Evolutionary conservation across 495 filamentous ascomycete species (phyloP), one percentile per base, ranked within the genome.

Genomic region (Choiromyces venosus): DNA sequence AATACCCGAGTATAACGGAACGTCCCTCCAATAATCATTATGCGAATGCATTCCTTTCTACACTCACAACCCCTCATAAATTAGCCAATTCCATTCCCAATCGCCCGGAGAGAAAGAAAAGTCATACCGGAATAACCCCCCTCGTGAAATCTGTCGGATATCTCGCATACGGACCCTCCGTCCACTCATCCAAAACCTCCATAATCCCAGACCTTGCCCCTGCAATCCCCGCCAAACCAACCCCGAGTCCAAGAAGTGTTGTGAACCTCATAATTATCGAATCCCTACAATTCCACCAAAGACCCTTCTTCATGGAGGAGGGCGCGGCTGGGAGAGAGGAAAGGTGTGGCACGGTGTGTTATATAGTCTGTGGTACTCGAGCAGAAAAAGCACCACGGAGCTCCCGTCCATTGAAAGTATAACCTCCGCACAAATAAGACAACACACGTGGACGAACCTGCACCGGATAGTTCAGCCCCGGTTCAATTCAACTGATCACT

Each of bases 1-100:
- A 40, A 1, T 78, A 77, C 77, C 77, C 1, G 71, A 71, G 46
- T 84, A 91, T 0, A 92, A 83, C 0, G 94, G 94, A 4, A 92
- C 86, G 16, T 85, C 86, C 8, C 93, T 90, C 89, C 89, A 96
- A 83, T 96, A 96, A 83, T 97, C 93, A 80, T 97, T 97, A 82
- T 97, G 93, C 0, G 92, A 94, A 82, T 91, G 87, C 67, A 80
- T 29, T 4, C 64, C 73, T 69, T 79, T 80, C 79, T 80, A 52
- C 65, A 46, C 42, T 19, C n/a, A 21, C 7, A 21, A 29, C 19
- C 36, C 65, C 37, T 46, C 5, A 46, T n/a, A n/a, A 9, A 44
- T 84, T 81, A 74, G 35, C 38, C 2, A 65, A 16, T 52, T 39
- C 35, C 52, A 37, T 33, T 29, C 6, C 19, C 8, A 67, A 46